Conservation (phyloP, 2,329 filamentous ascomycete genomes). For the Talaromyces sp. region DNA sequence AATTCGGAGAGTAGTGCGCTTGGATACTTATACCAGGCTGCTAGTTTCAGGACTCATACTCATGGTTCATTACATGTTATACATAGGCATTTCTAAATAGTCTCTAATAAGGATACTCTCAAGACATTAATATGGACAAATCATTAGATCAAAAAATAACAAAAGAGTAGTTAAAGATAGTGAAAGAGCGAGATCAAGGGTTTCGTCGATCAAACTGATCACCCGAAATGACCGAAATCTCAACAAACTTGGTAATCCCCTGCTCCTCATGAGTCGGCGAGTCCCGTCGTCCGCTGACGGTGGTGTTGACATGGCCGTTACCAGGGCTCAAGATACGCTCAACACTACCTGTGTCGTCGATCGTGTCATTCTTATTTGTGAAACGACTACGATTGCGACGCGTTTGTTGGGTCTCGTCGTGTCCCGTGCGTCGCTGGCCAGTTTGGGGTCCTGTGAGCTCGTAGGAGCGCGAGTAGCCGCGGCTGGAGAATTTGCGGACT, state of each 20-base stretch:
- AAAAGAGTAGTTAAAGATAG: background rate
- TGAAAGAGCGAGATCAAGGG: background rate
- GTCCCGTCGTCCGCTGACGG: background rate
- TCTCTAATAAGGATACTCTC: background rate
- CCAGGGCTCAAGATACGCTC: background rate
- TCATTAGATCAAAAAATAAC: background rate
- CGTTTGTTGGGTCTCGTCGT: background rate
- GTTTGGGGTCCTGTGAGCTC: background rate
- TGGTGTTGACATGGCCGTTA: background rate
- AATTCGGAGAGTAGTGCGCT: background rate
- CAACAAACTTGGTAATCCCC: background rate
- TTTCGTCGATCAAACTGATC: constrained; percentile 8
- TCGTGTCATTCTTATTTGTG: background rate
- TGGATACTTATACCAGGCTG: background rate
- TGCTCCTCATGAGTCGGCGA: constrained; percentile 6
- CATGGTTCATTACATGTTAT: background rate
- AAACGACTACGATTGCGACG: background rate
- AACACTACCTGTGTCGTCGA: constrained; percentile 1
- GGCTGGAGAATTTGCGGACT: constrained; percentile 7
- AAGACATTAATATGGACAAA: background rate
- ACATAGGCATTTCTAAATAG: background rate
- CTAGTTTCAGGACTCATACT: background rate
- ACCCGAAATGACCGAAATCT: constrained; percentile 3
- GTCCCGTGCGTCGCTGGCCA: background rate
- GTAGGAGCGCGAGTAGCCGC: constrained; percentile 10